Conservation (phyloP, 2,329 filamentous ascomycete species). For the Sarocladium kiliense region DNA sequence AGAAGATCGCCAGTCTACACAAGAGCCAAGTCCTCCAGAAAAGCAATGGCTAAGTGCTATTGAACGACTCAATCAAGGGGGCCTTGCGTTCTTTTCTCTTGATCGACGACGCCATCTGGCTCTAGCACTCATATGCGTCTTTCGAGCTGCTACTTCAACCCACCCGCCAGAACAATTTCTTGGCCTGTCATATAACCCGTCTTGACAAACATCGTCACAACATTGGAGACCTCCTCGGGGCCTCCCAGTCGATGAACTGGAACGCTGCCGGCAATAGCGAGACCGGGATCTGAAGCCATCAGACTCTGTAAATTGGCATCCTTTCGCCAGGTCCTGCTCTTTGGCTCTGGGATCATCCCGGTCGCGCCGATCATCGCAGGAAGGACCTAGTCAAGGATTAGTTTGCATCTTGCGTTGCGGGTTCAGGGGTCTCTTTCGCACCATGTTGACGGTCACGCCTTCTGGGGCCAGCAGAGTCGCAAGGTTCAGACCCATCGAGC, state of each 20-base stretch:
- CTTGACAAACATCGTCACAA: constrained; percentile 22
- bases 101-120: no score
- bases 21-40: no score
- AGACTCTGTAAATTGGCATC: constrained; percentile 24
- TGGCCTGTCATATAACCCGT: constrained; percentile 19
- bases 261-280: constrained; percentile 27
- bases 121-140: no score
- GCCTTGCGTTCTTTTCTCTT: no score
- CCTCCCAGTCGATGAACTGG: constrained; percentile 28
- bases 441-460: constrained; percentile 29
- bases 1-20: no score
- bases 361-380: constrained; percentile 31
- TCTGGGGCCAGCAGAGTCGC: constrained; percentile 25
- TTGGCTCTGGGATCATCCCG: constrained; percentile 24
- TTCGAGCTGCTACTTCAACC: constrained; percentile 16
- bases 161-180: constrained; percentile 16
- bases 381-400: constrained; percentile 18
- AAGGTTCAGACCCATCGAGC: constrained; percentile 29
- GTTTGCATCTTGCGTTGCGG: background rate
- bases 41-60: no score
- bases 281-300: constrained; percentile 23
- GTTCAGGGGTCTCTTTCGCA: constrained; percentile 13
- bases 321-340: constrained; percentile 24
- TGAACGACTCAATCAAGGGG: no score
- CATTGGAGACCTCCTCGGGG: constrained; percentile 29